Evolutionary conservation across 768 basidiomycete genomes (phyloP).

Genomic region (Pulveroboletus sp.): DNA sequence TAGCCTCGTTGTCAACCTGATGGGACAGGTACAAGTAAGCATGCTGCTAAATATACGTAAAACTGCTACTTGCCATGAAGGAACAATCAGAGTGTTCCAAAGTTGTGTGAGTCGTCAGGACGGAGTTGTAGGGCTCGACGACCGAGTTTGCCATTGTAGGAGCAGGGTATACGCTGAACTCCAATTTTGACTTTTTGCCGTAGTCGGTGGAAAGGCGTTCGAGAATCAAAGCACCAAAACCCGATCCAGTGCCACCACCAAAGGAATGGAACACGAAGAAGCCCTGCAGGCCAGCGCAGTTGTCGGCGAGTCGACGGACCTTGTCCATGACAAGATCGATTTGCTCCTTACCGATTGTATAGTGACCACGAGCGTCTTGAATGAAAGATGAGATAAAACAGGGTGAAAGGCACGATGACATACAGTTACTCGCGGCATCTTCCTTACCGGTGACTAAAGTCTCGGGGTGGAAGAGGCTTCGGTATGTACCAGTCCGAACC

Average conservation of each 20-base stretch:
- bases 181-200: slow-evolving; percentile 98
- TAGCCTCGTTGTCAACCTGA: slow-evolving; percentile 82
- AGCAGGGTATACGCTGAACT: slow-evolving; percentile 96
- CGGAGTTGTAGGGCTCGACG: slow-evolving; percentile 97
- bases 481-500: slow-evolving; percentile 93
- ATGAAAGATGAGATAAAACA: slow-evolving; percentile 3
- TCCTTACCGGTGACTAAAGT: slow-evolving; percentile 98
- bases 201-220: slow-evolving; percentile 96
- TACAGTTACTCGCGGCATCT: slow-evolving; percentile 99
- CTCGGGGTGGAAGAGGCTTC: slow-evolving; percentile 98
- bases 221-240: slow-evolving; percentile 94
- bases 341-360: slow-evolving; percentile 97
- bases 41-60: slow-evolving; percentile 2
- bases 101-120: slow-evolving; percentile 96
- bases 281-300: slow-evolving; percentile 94
- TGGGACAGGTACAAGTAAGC: slow-evolving; percentile 5
- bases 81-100: slow-evolving; percentile 99
- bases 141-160: slow-evolving; percentile 92
- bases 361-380: slow-evolving; percentile 94
- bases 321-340: slow-evolving; percentile 97
- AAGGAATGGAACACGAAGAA: slow-evolving; percentile 99
- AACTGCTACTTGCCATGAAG: slow-evolving; percentile 73
- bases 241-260: slow-evolving; percentile 98
- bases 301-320: slow-evolving; percentile 90
- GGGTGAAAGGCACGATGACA: slow-evolving; percentile 16